Conservation (phyloP, 140 eudicot genomes). For the Ambrosia hybrid region DNA sequence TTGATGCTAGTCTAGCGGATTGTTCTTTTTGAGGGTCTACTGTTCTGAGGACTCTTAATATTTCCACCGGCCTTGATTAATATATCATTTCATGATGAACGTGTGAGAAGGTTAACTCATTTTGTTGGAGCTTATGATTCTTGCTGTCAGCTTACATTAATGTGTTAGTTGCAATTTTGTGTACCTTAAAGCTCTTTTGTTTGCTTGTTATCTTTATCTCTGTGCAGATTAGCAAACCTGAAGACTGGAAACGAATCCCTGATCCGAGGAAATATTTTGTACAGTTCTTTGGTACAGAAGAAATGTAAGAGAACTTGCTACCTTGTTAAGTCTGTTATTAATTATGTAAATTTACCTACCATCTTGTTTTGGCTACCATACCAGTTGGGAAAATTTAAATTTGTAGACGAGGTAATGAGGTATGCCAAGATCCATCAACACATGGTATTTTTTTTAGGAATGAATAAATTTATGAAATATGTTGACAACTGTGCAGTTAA, state of each 20-base stretch:
- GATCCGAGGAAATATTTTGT: conserved; percentile 91
- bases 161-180: conserved; percentile 22
- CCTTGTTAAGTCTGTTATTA: conserved; percentile 9
- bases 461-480: not conserved
- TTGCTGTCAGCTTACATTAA: conserved; percentile 33
- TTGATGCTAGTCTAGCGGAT: conserved; percentile 30
- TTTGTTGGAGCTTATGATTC: conserved; percentile 23
- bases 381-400: not conserved
- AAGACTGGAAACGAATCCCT: conserved; percentile 66
- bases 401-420: conserved; percentile 17
- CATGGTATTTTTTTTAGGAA: not conserved
- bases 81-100: conserved; percentile 19
- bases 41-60: conserved; percentile 28
- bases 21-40: conserved; percentile 34
- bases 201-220: conserved; percentile 25
- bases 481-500: not conserved
- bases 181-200: conserved; percentile 27
- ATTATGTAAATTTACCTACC: conserved; percentile 6
- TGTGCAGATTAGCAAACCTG: conserved; percentile 85
- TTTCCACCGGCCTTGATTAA: conserved; percentile 30
- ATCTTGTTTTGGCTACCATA: conserved; percentile 15
- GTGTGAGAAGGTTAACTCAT: conserved; percentile 31
- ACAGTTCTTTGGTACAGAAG: conserved; percentile 81
- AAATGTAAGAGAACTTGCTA: conserved; percentile 75
- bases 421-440: not conserved